Evolutionary conservation across 2,329 filamentous ascomycete species (phyloP).

Genomic region (Lachnellula subtilissima): DNA sequence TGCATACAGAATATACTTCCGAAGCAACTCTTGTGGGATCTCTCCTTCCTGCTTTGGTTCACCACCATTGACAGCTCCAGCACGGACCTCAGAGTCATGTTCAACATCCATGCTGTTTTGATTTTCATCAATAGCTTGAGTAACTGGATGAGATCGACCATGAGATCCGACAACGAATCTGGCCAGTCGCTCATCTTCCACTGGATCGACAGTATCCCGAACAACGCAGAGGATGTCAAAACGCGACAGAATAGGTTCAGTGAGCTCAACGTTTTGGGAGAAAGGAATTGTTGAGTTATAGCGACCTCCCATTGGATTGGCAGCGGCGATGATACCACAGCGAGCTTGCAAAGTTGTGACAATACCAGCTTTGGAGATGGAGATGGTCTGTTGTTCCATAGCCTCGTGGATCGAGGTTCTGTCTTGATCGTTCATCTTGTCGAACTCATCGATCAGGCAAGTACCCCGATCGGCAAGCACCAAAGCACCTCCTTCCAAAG

Average conservation of each 20-base stretch:
- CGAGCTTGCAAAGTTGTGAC: conserved; percentile 95
- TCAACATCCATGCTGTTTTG: conserved; percentile 60
- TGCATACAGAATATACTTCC: conserved; percentile 96
- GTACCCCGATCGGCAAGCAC: conserved; percentile 93
- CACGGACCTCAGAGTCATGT: conserved; percentile 44
- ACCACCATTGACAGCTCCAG: conserved; percentile 37
- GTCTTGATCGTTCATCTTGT: conserved; percentile 99
- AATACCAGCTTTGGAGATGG: conserved; percentile 97
- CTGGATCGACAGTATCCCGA: conserved; percentile 87
- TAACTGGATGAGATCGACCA: conserved; percentile 74
- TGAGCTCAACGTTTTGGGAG: conserved; percentile 92
- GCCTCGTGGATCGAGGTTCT: conserved; percentile 98
- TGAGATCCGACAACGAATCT: conserved; percentile 95
- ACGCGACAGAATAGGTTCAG: conserved; percentile 94
- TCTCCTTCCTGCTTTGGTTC: conserved; percentile 58
- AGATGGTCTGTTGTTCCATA: conserved; percentile 99
- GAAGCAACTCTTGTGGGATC: conserved; percentile 82
- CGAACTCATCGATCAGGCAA: conserved; percentile 96
- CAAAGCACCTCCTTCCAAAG: conserved; percentile 88
- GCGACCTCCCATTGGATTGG: conserved; percentile 91
- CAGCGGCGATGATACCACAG: conserved; percentile 92
- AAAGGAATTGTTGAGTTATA: conserved; percentile 97
- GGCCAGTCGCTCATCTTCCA: conserved; percentile 86
- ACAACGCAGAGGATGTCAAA: conserved; percentile 98
- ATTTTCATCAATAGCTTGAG: conserved; percentile 43